A percentile compares a stretch with the other conserved stretches of the same genome.
Evolutionary conservation across 1,284 basidiomycete species (phyloP).

Genomic region (Bjerkandera adusta): DNA sequence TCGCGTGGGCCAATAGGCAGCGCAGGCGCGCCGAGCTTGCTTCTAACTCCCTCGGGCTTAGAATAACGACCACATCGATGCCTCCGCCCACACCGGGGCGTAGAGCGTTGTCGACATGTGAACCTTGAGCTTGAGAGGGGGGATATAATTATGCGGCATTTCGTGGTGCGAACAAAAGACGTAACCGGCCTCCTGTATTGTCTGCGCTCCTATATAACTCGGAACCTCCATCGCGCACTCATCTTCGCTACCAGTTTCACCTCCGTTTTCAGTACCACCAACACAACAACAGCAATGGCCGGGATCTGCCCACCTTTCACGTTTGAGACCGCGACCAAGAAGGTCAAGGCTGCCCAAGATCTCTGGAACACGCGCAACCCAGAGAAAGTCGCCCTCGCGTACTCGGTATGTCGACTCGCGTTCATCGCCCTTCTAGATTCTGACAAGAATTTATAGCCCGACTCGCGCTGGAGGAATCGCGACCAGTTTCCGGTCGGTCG

Average conservation of each 20-base stretch:
- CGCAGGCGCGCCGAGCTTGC: no score
- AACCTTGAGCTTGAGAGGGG: no score
- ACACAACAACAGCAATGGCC: conserved; percentile 19
- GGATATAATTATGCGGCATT: no score
- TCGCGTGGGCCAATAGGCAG: no score
- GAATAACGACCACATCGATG: no score
- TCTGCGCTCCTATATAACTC: background rate
- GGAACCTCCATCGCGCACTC: background rate
- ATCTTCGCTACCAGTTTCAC: background rate
- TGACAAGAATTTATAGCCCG: conserved; percentile 23
- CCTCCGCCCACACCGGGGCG: no score
- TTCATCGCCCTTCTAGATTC: background rate
- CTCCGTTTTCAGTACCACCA: conserved; percentile 2
- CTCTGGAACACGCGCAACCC: conserved; percentile 35
- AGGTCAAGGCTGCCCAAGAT: conserved; percentile 34
- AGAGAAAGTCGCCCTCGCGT: conserved; percentile 39
- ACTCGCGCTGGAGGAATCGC: conserved; percentile 61
- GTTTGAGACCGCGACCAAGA: conserved; percentile 30
- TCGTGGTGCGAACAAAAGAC: no score
- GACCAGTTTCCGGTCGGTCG: conserved; percentile 49
- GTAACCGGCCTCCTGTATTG: no score
- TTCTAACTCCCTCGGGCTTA: no score
- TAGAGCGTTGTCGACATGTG: no score
- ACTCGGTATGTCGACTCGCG: conserved; percentile 35
- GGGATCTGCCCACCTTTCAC: conserved; percentile 33